A percentile compares a stretch with the other conserved stretches of the same genome.
phyloP scores from a whole-genome alignment of 2,329 filamentous ascomycete species.

The Thelonectria blattea region DNA sequence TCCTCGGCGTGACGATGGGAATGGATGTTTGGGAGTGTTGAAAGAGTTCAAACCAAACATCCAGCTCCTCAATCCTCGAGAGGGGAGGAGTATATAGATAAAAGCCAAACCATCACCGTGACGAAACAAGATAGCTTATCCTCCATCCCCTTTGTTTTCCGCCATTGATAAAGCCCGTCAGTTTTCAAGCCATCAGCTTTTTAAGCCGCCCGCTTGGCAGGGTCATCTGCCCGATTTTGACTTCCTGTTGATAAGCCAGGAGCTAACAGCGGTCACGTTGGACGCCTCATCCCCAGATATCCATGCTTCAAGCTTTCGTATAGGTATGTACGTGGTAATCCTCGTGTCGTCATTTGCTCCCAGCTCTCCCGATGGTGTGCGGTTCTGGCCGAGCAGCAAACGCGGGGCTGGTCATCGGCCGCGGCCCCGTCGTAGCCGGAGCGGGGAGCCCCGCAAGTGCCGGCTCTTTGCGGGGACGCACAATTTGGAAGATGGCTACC shows the following conservation, averaged over 20 bases:
- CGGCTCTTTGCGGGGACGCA: conserved; percentile 18
- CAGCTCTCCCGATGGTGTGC: conserved; percentile 30
- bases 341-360: conserved; percentile 10
- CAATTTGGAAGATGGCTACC: no score
- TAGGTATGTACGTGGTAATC: not conserved
- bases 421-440: conserved; percentile 19
- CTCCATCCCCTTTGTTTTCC: not conserved
- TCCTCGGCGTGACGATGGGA: no score
- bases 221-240: conserved; percentile 33
- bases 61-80: no score
- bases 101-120: conserved; percentile 11
- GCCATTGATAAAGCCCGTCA: not conserved
- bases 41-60: no score
- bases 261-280: not conserved
- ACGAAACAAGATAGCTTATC: conserved; percentile 1
- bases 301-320: not conserved
- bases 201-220: conserved; percentile 1
- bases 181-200: not conserved
- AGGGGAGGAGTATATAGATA: not conserved
- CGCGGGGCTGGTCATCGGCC: conserved; percentile 26
- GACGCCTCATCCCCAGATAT: conserved; percentile 15
- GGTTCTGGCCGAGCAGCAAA: conserved; percentile 26
- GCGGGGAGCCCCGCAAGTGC: conserved; percentile 20
- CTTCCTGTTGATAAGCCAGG: conserved; percentile 8
- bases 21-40: no score